Base-by-base conservation (phyloP, 805 yeast genomes). In the Ascoidea rubescens region DNA sequence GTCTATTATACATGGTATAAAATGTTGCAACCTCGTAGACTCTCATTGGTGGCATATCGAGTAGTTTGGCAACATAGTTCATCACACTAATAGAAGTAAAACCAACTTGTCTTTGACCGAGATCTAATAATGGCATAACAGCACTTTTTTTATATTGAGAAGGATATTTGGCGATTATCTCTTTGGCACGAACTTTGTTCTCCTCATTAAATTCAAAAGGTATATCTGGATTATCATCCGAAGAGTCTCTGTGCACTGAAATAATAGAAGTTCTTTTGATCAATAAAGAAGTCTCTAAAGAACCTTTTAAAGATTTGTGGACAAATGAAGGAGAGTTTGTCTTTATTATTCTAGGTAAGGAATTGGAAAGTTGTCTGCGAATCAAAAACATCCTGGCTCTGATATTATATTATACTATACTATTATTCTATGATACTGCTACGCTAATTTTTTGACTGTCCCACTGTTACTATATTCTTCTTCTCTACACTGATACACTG, bases 1-100 rank as follows among this genome's bases (percentile, higher is more conserved):
- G 73, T 66, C 93, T 79, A 70, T 84, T 84, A 72, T 82, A 87
- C 96, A 87, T 87, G 59, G 96, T 87, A 70, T 87, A 87, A 71
- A 87, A 87, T 46, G 95, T 84, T 37, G 96, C 96, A 57, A 87
- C 96, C 67, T 87, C 95, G 67, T 87, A 87, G 33, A 87, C 96
- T 70, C 96, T 79, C 96, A 87, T 87, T 54, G 95, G 95, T 33
- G 96, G 96, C 82, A 87, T 84, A 61, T 85, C 91, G 61, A 86
- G 74, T 62, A 83, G 61, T 67, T 82, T 79, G 51, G 95, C 96
- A 50, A 87, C 95, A 64, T 87, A 84, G 71, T 87, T 86, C 96
- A 87, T 87, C 57, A 86, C 93, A 42, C 87, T 74, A 59, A 87
- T 84, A 46, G 95, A 85, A 47, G 93, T 84, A 72, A 82, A 87